A percentile compares a stretch with the other conserved stretches of the same genome.
phyloP scores from a whole-genome alignment of 2,329 filamentous ascomycete genomes.

The Apiospora saccharicola region DNA sequence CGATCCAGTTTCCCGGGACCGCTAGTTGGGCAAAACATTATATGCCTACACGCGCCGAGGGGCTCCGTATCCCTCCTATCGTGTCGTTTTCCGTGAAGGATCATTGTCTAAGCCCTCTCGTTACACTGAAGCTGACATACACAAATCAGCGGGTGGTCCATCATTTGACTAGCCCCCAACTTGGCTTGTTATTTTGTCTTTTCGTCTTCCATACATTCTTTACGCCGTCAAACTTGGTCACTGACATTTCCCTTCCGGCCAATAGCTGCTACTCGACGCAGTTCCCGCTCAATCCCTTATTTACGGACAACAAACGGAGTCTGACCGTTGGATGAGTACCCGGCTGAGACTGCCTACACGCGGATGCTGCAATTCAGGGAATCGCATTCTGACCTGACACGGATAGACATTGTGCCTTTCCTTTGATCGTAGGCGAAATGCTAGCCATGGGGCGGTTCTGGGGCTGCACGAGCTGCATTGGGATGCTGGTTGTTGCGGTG shows the following conservation, averaged over 20 bases:
- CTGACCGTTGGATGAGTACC: not conserved
- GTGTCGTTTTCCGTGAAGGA: not conserved
- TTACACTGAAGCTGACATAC: conserved; percentile 9
- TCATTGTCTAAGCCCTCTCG: conserved; percentile 6
- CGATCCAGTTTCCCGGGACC: conserved; percentile 20
- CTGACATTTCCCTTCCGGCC: not conserved
- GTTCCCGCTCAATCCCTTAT: not conserved
- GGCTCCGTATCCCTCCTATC: not conserved
- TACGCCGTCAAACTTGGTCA: not conserved
- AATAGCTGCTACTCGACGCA: not conserved
- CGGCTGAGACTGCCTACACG: not conserved
- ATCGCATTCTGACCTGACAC: not conserved
- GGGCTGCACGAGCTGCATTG: conserved; percentile 16
- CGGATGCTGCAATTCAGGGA: not conserved
- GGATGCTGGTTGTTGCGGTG: conserved; percentile 30
- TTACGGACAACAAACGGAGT: not conserved
- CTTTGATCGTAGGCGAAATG: not conserved
- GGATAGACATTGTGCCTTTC: not conserved
- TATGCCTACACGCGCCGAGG: not conserved
- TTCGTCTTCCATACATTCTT: not conserved
- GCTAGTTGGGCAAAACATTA: conserved; percentile 10
- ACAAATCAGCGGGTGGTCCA: conserved; percentile 3
- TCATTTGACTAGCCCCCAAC: not conserved
- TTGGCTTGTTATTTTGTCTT: not conserved
- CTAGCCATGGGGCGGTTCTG: conserved; percentile 7